Percentiles rank a stretch among this genome's conserved stretches.
Evolutionary conservation across 2,329 filamentous ascomycete species (phyloP).

Genomic region (Botryotinia narcissicola): DNA sequence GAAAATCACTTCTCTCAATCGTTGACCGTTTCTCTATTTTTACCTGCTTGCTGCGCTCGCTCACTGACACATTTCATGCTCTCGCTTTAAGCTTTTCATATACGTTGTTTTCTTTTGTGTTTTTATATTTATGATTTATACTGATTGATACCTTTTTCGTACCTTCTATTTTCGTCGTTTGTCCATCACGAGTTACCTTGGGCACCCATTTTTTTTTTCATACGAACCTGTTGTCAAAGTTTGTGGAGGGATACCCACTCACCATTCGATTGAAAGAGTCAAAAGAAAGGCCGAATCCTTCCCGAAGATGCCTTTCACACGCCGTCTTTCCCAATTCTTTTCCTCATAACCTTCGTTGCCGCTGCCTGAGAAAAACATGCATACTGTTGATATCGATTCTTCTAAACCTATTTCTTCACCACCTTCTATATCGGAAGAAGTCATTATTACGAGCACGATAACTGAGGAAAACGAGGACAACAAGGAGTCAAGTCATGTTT

Average conservation of each 20-base stretch:
- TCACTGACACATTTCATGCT: neutral
- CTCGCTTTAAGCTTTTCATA: slow-evolving; percentile 1
- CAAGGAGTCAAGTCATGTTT: neutral
- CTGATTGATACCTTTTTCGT: slow-evolving; percentile 5
- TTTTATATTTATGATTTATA: slow-evolving; percentile 15
- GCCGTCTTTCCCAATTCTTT: slow-evolving; percentile 18
- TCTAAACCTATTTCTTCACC: slow-evolving; percentile 1
- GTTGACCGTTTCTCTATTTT: slow-evolving; percentile 11
- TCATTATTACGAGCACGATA: neutral
- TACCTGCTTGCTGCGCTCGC: slow-evolving; percentile 14
- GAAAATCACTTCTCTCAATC: slow-evolving; percentile 6
- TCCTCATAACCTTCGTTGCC: slow-evolving; percentile 11
- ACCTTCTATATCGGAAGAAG: slow-evolving; percentile 9
- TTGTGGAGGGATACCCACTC: slow-evolving; percentile 16
- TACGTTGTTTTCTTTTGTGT: slow-evolving; percentile 11
- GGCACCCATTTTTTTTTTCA: slow-evolving; percentile 17
- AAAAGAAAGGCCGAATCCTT: slow-evolving; percentile 17
- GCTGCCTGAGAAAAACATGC: slow-evolving; percentile 13
- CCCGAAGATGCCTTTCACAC: slow-evolving; percentile 18
- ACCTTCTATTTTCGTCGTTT: slow-evolving; percentile 12
- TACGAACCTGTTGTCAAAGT: slow-evolving; percentile 10
- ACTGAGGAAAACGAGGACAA: neutral
- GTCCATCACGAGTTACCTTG: slow-evolving; percentile 9
- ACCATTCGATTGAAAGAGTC: slow-evolving; percentile 6
- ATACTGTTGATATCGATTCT: slow-evolving; percentile 8